A percentile compares a stretch with the other conserved stretches of the same genome.
These are phyloP conservation scores for Capsicum baccatum DNA, from an alignment of 257 asterid genomes.

Conservation along the genomic window DNA sequence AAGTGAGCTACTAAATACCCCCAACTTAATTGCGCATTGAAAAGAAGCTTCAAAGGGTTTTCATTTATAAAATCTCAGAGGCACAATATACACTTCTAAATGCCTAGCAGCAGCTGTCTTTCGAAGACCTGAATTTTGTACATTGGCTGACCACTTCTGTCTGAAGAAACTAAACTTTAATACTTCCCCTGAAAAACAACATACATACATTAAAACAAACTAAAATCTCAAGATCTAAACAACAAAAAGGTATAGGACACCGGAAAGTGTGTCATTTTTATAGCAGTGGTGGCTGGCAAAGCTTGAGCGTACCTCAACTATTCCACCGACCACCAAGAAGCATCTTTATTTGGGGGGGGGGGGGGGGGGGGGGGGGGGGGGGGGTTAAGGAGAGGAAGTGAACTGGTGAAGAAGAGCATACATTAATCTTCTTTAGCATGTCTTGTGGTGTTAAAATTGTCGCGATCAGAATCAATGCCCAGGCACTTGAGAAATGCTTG, in stretches of 20 bases:
- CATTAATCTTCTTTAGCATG: slow-evolving; percentile 56
- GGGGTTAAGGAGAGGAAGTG: slow-evolving; percentile 15
- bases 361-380: background rate
- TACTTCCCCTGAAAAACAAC: slow-evolving; percentile 20
- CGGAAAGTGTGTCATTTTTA: background rate
- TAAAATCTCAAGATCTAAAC: background rate
- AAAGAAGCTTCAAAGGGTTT: background rate
- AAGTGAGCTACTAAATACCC: no score
- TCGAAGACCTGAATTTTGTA: background rate
- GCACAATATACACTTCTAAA: background rate
- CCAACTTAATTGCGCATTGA: background rate
- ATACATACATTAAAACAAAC: background rate
- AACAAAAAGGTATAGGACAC: background rate
- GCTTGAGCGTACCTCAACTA: background rate
- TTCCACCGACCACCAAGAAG: background rate
- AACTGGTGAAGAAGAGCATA: slow-evolving; percentile 13
- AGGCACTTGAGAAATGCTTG: slow-evolving; percentile 66
- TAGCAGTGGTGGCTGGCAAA: background rate
- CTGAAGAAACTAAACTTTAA: background rate
- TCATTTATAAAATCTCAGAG: background rate
- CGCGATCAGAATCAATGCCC: slow-evolving; percentile 54
- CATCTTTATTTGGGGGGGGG: background rate
- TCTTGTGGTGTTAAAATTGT: slow-evolving; percentile 36
- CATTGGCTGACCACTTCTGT: background rate
- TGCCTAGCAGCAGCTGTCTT: background rate